phyloP scores from a whole-genome alignment of 108 stramenopile species.

The Fragilariopsis cylindrus region DNA sequence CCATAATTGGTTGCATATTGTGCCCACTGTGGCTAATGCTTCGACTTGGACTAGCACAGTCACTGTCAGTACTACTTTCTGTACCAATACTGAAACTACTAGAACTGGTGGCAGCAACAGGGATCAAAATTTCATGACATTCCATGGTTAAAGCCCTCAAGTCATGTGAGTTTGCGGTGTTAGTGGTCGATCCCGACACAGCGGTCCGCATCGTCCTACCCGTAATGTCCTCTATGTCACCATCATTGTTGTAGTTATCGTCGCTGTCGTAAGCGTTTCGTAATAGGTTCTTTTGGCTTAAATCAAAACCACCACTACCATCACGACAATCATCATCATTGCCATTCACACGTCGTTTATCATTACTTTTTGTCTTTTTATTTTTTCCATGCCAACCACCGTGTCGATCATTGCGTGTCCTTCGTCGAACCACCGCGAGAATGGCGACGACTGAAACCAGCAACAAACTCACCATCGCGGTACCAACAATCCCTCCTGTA shows the following conservation, averaged over 20 bases:
- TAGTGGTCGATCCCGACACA: neutral
- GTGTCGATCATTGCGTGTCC: neutral
- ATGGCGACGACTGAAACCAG: slow-evolving; percentile 3
- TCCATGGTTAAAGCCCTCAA: neutral
- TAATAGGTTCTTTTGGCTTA: neutral
- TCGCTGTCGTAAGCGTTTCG: neutral
- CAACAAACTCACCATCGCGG: neutral
- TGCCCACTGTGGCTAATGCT: neutral
- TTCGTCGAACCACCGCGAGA: neutral
- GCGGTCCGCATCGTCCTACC: slow-evolving; percentile 7
- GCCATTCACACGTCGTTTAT: neutral
- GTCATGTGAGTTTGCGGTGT: neutral
- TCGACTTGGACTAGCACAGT: neutral
- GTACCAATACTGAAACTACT: neutral
- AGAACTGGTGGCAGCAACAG: neutral
- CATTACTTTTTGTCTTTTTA: neutral
- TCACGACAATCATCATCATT: neutral
- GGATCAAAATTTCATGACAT: neutral
- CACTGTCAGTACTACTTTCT: neutral
- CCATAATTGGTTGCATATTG: neutral
- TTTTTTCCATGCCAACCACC: neutral
- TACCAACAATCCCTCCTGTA: slow-evolving; percentile 3
- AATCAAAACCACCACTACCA: neutral
- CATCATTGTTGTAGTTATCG: neutral
- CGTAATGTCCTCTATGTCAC: neutral